Conservation (phyloP, 306 rosid species). For the Pachyrhizus erosus region DNA sequence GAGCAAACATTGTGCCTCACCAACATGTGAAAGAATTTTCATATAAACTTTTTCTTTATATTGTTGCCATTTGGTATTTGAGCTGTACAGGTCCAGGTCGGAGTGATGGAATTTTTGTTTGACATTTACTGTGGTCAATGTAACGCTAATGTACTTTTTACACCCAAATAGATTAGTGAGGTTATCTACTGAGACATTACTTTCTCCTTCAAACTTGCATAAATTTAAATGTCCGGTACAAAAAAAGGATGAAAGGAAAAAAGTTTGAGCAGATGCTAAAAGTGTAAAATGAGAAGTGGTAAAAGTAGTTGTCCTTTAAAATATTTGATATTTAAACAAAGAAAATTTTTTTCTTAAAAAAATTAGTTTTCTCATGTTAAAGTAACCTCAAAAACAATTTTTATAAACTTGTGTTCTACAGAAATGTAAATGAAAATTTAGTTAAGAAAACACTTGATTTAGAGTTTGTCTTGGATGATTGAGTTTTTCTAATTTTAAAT, state of each 20-base stretch:
- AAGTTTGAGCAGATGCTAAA: not conserved
- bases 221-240: not conserved
- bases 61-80: conserved; percentile 2
- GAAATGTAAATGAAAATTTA: too few species aligned
- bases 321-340: too few species aligned
- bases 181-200: not conserved
- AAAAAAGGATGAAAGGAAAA: not conserved
- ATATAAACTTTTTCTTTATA: not conserved
- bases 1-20: conserved; percentile 8
- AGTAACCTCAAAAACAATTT: too few species aligned
- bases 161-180: conserved; percentile 7
- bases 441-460: too few species aligned
- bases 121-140: not conserved
- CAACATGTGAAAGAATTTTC: not conserved
- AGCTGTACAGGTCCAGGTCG: not conserved
- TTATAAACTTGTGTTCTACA: too few species aligned
- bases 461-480: too few species aligned
- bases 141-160: not conserved
- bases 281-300: not conserved
- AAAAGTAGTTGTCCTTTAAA: not conserved
- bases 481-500: too few species aligned
- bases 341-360: too few species aligned
- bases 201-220: not conserved
- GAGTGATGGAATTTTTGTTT: not conserved
- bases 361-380: too few species aligned